Evolutionary conservation across 108 stramenopile species (phyloP).

Genomic region (Cyclostephanos invisitatus): DNA sequence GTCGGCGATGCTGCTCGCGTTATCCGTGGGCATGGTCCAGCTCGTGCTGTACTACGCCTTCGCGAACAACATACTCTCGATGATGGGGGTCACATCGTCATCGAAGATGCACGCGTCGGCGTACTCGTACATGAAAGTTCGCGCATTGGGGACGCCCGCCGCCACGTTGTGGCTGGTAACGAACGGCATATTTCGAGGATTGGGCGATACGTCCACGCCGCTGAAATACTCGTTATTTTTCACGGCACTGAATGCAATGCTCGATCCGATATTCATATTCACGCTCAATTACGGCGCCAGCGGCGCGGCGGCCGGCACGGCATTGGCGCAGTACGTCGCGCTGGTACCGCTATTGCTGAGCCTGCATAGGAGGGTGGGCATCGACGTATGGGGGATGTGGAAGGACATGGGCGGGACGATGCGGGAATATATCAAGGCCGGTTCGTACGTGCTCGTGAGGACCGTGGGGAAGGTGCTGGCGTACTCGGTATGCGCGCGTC

Average conservation of each 20-base stretch:
- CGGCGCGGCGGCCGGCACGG: slow-evolving; percentile 92
- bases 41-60: slow-evolving; percentile 68
- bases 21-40: slow-evolving; percentile 80
- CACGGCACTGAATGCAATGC: slow-evolving; percentile 75
- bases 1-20: slow-evolving; percentile 84
- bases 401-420: slow-evolving; percentile 52
- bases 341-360: slow-evolving; percentile 76
- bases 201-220: slow-evolving; percentile 91
- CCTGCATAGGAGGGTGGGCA: slow-evolving; percentile 67
- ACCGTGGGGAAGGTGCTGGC: slow-evolving; percentile 88
- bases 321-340: slow-evolving; percentile 82
- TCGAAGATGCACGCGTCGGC: slow-evolving; percentile 86
- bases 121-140: slow-evolving; percentile 74
- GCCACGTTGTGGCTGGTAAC: slow-evolving; percentile 91
- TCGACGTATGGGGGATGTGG: slow-evolving; percentile 70
- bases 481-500: slow-evolving; percentile 85
- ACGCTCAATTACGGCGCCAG: slow-evolving; percentile 76
- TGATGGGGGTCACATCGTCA: slow-evolving; percentile 70
- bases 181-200: slow-evolving; percentile 93
- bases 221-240: slow-evolving; percentile 79
- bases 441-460: slow-evolving; percentile 75
- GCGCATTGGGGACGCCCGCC: slow-evolving; percentile 86
- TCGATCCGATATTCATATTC: slow-evolving; percentile 93
- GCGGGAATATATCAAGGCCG: slow-evolving; percentile 75
- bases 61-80: slow-evolving; percentile 58